Percentiles rank a stretch among this genome's conserved stretches.
Conservation (phyloP, 2,329 filamentous ascomycete species). For the Drechmeria coniospora region DNA sequence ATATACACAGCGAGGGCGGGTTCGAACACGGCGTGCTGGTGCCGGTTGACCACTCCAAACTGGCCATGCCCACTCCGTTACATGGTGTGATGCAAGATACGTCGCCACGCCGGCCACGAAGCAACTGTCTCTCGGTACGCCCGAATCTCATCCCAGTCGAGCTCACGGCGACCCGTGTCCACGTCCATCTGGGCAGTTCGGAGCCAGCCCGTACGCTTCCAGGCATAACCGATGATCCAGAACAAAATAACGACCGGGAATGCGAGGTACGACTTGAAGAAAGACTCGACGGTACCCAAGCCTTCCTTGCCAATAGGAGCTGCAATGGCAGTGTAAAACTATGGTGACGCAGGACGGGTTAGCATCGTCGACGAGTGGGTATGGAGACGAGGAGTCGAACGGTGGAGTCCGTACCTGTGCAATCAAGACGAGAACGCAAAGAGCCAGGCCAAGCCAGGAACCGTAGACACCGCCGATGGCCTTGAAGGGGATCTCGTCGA, state of each 20-base stretch:
- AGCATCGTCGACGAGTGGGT: conserved; percentile 1
- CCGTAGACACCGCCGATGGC: conserved; percentile 46
- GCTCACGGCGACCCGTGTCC: conserved; percentile 48
- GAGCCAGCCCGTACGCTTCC: conserved; percentile 51
- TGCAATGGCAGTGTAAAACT: conserved; percentile 35
- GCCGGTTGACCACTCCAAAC: no score
- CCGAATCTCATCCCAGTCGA: conserved; percentile 51
- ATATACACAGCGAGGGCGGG: no score
- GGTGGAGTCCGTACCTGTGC: conserved; percentile 29
- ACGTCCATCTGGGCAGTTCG: conserved; percentile 47
- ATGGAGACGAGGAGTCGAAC: not conserved
- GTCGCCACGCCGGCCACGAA: conserved; percentile 35
- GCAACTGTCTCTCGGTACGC: conserved; percentile 33
- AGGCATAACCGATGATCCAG: conserved; percentile 43
- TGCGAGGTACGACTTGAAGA: conserved; percentile 41
- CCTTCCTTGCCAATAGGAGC: conserved; percentile 16
- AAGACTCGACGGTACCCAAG: conserved; percentile 27
- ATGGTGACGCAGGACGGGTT: no score
- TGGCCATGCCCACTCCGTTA: no score
- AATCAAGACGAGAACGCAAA: conserved; percentile 39
- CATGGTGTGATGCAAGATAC: conserved; percentile 21
- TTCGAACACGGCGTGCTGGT: no score
- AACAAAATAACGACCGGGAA: conserved; percentile 38
- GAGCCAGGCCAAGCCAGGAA: conserved; percentile 44
- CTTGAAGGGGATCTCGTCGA: conserved; percentile 53